phyloP scores from a whole-genome alignment of 805 yeast genomes.

The Danielia oregonensis region DNA sequence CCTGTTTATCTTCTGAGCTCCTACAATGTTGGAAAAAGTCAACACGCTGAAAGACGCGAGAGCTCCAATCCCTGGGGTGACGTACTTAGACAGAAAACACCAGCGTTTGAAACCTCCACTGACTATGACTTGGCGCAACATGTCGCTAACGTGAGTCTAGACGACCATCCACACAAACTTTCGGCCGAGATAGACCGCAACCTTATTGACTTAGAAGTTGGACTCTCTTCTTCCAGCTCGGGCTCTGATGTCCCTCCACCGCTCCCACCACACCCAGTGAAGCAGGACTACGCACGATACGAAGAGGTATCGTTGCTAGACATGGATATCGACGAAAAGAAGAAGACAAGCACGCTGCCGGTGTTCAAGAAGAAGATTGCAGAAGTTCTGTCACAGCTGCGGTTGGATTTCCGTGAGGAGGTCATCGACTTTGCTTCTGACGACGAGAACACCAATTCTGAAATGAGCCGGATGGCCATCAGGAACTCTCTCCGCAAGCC shows the following conservation, averaged over 20 bases:
- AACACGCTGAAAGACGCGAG: not conserved
- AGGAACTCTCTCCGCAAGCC: constrained; percentile 33
- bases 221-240: constrained; percentile 24
- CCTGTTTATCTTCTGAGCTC: too few species aligned
- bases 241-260: constrained; percentile 6
- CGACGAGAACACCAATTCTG: constrained; percentile 36
- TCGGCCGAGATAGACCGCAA: constrained; percentile 13
- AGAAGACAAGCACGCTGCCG: constrained; percentile 16
- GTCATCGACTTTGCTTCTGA: constrained; percentile 45
- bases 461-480: constrained; percentile 39
- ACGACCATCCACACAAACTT: constrained; percentile 1
- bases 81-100: constrained; percentile 2
- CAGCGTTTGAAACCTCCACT: not conserved
- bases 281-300: too few species aligned
- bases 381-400: constrained; percentile 24
- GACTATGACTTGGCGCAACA: constrained; percentile 5
- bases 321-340: constrained; percentile 23
- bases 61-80: constrained; percentile 14
- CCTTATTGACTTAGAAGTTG: constrained; percentile 35
- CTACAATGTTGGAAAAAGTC: too few species aligned
- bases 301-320: constrained; percentile 23
- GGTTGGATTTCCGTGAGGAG: constrained; percentile 36
- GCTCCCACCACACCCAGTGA: constrained; percentile 13
- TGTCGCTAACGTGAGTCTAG: constrained; percentile 6
- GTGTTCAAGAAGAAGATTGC: constrained; percentile 32